Evolutionary conservation across 208 protist genomes (phyloP), one percentile per base, ranked within the genome.

Genomic region (Acanthamoeba royreba): DNA sequence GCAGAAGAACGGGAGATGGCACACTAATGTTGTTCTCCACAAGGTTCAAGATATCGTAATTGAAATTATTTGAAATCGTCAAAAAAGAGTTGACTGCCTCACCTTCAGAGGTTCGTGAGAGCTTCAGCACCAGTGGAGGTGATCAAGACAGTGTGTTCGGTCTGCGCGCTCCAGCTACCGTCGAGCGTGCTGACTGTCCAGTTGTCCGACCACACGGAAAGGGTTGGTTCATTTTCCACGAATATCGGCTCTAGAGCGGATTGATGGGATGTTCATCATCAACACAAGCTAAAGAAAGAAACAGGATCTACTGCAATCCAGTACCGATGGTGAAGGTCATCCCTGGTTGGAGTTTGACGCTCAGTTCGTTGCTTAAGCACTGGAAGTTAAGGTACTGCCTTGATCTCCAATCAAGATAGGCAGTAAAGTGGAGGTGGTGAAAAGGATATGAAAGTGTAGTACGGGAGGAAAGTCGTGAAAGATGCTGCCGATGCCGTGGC

Each of bases 171-270:
- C 42, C 98, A 97, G 94, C 98, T 98, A 61, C 99, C 98, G 94
- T 99, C 99, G 53, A 93, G 92, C 19, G 98, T 99, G 0, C 97
- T 94, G 69, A 97, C 98, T 0, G 99, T 99, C 99, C 99, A 99
- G 22, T 98, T 97, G 88, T 99, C 99, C 9, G 98, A 96, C 98
- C 98, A 99, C 15, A 98, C 97, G 22, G 97, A 95, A 93, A 98
- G 98, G 77, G 98, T 93, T 33, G 42, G 72, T 2, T 55, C 52
- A 1, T 87, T 61, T n/a, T 98, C 96, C 94, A 99, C 99, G 72
- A 99, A 99, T 97, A 99, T 99, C 40, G 99, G 99, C 97, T 99
- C 99, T 92, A 99, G 99, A 0, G 99, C 99, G 94, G 97, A 99
- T 55, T 98, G 97, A 94, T 99, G 98, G 19, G 98, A 98, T 19